phyloP scores from a whole-genome alignment of 2,329 filamentous ascomycete genomes.

The Ophiostoma australiae region DNA sequence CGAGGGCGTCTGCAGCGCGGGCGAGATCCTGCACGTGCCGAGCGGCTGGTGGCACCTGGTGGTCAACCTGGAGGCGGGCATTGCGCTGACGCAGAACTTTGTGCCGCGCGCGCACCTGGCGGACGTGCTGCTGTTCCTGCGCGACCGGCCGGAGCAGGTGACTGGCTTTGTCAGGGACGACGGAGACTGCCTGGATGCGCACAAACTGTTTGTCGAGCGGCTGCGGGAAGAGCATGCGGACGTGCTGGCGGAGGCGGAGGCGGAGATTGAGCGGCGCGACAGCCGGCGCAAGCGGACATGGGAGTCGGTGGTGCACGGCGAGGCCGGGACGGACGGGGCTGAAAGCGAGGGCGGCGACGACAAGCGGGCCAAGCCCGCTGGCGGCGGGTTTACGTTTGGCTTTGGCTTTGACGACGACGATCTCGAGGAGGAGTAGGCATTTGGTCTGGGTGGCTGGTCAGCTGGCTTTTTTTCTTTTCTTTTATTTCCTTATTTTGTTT shows the following conservation, averaged over 20 bases:
- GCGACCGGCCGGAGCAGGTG: constrained; percentile 77
- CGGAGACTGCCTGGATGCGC: constrained; percentile 58
- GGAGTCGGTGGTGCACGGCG: constrained; percentile 66
- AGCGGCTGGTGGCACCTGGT: constrained; percentile 97
- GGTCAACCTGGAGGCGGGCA: constrained; percentile 76
- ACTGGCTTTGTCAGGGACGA: constrained; percentile 67
- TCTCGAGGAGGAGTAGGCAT: constrained; percentile 35
- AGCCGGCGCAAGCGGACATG: constrained; percentile 74
- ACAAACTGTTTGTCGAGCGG: constrained; percentile 66
- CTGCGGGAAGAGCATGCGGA: constrained; percentile 60
- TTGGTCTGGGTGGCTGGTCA: background rate
- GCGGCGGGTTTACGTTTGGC: constrained; percentile 54
- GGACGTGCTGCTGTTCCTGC: constrained; percentile 73
- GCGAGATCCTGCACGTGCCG: constrained; percentile 87
- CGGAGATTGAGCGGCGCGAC: constrained; percentile 58
- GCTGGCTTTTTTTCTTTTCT: no score
- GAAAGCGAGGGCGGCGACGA: constrained; percentile 24
- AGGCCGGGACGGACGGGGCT: constrained; percentile 25
- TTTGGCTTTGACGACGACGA: constrained; percentile 42
- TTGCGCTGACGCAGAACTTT: constrained; percentile 94
- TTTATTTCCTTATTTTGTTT: background rate
- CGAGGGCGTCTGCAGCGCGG: constrained; percentile 77
- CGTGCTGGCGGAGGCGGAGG: constrained; percentile 56
- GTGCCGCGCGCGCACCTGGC: constrained; percentile 70
- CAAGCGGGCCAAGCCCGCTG: constrained; percentile 29